Conservation (phyloP, 176 grass and related monocot species). For the Rhynchospora breviuscula region DNA sequence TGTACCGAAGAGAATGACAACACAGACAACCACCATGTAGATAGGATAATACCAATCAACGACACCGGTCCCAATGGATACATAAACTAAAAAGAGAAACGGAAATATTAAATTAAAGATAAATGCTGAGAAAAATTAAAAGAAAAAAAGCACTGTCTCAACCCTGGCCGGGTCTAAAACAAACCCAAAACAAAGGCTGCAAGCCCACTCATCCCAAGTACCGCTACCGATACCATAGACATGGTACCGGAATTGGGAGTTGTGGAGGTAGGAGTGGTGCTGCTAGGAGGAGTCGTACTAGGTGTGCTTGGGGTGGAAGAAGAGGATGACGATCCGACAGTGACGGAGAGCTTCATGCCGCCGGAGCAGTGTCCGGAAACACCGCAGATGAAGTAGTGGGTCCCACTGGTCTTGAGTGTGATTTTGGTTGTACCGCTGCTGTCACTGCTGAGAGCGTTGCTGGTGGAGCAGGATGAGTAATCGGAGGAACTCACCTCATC, state of each 20-base stretch:
- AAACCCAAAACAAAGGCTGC: conserved; percentile 28
- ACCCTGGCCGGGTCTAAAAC: conserved; percentile 55
- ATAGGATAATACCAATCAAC: neutral
- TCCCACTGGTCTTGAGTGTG: conserved; percentile 47
- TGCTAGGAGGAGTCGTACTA: neutral
- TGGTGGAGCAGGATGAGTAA: conserved; percentile 56
- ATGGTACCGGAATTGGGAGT: conserved; percentile 13
- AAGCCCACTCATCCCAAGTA: conserved; percentile 29
- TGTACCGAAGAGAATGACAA: conserved; percentile 7
- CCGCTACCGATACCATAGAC: conserved; percentile 28
- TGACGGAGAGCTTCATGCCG: conserved; percentile 66
- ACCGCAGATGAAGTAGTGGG: conserved; percentile 84
- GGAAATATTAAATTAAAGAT: neutral
- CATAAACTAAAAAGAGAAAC: neutral
- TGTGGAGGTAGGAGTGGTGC: conserved; percentile 21
- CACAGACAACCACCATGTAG: neutral
- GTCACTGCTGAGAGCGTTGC: conserved; percentile 49
- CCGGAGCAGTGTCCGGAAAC: conserved; percentile 50
- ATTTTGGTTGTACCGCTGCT: conserved; percentile 45
- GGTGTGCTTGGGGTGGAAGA: conserved; percentile 10
- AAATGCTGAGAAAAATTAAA: neutral
- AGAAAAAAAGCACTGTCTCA: conserved; percentile 61
- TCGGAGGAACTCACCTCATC: conserved; percentile 59
- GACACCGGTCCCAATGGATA: neutral
- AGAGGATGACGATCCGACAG: conserved; percentile 23